Conservation (phyloP, 2,329 filamentous ascomycete genomes). For the Fusarium graminum region DNA sequence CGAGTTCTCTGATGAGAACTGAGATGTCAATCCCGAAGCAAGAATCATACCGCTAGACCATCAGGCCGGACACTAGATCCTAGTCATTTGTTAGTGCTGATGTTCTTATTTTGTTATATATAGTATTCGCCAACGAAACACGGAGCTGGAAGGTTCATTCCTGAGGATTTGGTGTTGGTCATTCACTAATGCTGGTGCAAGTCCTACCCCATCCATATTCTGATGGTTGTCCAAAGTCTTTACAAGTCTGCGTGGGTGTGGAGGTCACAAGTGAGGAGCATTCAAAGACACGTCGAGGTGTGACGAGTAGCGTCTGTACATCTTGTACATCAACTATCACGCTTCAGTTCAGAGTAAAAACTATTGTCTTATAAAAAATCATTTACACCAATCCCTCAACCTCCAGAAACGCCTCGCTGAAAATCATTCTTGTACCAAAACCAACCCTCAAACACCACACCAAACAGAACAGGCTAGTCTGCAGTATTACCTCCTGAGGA, state of each 20-base stretch:
- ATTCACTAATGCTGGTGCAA: background rate
- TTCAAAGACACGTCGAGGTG: background rate
- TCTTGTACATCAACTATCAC: background rate
- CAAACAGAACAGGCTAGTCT: constrained; percentile 5
- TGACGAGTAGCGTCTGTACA: background rate
- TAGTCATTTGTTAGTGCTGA: constrained; percentile 1
- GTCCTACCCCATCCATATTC: background rate
- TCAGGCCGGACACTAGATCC: constrained; percentile 36
- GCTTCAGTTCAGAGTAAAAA: background rate
- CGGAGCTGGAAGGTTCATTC: rapidly evolving
- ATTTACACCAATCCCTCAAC: constrained; percentile 13
- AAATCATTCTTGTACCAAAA: constrained; percentile 2
- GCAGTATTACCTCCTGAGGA: constrained; percentile 1
- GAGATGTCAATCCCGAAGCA: constrained; percentile 39
- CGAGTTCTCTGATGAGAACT: constrained; percentile 16
- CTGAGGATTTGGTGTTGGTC: no score
- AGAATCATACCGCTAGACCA: constrained; percentile 42
- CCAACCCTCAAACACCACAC: constrained; percentile 1
- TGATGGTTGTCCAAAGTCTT: background rate
- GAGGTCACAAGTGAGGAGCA: background rate
- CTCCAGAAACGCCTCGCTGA: constrained; percentile 43
- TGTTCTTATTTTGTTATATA: rapidly evolving
- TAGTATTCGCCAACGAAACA: rapidly evolving
- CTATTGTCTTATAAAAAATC: background rate
- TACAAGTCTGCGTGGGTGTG: background rate